Evolutionary conservation across 768 basidiomycete species (phyloP).

Genomic region (Tylopilus balloui): DNA sequence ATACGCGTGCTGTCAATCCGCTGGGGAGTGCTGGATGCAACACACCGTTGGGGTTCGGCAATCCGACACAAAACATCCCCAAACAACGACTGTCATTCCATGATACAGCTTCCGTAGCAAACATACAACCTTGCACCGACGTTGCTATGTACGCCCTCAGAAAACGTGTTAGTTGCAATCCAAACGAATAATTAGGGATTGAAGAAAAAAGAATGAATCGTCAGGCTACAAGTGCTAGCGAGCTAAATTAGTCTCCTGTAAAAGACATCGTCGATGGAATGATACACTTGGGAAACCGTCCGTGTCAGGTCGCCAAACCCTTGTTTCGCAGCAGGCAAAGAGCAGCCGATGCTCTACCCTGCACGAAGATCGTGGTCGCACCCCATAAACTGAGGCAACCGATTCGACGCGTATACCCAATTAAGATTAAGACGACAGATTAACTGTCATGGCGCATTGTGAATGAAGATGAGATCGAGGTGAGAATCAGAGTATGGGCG

Average conservation of each 20-base stretch:
- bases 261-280: conserved; percentile 16
- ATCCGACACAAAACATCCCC: conserved; percentile 16
- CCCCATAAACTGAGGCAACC: conserved; percentile 8
- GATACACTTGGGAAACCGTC: conserved; percentile 18
- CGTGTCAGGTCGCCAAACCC: conserved; percentile 8
- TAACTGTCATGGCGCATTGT: conserved; percentile 18
- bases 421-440: conserved; percentile 23
- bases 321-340: conserved; percentile 8
- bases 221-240: conserved; percentile 4
- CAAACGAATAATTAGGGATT: conserved; percentile 9
- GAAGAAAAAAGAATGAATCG: conserved; percentile 1
- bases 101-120: conserved; percentile 22
- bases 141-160: conserved; percentile 10
- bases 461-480: conserved; percentile 16
- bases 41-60: conserved; percentile 33
- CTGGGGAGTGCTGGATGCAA: conserved; percentile 21
- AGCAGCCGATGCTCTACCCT: neutral
- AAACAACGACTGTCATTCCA: conserved; percentile 23
- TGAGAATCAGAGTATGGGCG: conserved; percentile 9
- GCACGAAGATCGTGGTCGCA: neutral
- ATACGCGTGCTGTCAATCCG: conserved; percentile 21
- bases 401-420: conserved; percentile 18
- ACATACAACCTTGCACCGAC: conserved; percentile 15
- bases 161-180: conserved; percentile 15
- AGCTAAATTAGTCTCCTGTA: conserved; percentile 20